Evolutionary conservation across 2,329 filamentous ascomycete species (phyloP).

Genomic region (Colletotrichum viniferum): DNA sequence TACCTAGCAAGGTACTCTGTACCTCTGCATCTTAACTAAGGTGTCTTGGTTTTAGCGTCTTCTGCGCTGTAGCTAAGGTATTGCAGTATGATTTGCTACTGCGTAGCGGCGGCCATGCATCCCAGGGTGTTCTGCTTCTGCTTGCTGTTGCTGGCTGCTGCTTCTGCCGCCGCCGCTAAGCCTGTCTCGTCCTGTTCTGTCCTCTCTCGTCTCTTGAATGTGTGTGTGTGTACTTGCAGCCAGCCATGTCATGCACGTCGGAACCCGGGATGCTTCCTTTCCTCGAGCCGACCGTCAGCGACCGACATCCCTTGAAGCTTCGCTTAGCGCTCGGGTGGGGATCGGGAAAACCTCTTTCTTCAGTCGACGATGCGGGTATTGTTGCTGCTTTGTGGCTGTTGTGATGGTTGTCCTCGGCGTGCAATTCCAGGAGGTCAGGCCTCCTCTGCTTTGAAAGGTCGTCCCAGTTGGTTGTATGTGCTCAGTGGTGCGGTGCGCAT

Average conservation of each 20-base stretch:
- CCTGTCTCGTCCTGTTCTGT: neutral
- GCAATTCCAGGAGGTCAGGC: neutral
- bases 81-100: neutral
- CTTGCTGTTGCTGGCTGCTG: neutral
- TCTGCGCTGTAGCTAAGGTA: neutral
- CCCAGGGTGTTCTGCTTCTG: neutral
- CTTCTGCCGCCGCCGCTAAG: neutral
- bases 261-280: neutral
- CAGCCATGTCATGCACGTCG: neutral
- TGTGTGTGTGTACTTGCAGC: neutral
- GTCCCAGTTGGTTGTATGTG: neutral
- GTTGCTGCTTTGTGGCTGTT: neutral
- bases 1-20: too few relatives aligned
- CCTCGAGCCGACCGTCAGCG: neutral
- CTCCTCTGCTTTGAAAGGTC: neutral
- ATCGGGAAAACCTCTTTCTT: neutral
- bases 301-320: neutral
- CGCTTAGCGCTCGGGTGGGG: neutral
- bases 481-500: neutral
- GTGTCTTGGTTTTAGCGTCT: neutral
- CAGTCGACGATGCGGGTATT: neutral
- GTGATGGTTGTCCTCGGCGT: neutral
- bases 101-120: neutral
- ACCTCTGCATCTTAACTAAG: neutral
- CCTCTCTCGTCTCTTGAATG: neutral